These are phyloP conservation scores for Tuber magnatum DNA, from an alignment of 495 filamentous ascomycete species.

Conservation along the genomic window DNA sequence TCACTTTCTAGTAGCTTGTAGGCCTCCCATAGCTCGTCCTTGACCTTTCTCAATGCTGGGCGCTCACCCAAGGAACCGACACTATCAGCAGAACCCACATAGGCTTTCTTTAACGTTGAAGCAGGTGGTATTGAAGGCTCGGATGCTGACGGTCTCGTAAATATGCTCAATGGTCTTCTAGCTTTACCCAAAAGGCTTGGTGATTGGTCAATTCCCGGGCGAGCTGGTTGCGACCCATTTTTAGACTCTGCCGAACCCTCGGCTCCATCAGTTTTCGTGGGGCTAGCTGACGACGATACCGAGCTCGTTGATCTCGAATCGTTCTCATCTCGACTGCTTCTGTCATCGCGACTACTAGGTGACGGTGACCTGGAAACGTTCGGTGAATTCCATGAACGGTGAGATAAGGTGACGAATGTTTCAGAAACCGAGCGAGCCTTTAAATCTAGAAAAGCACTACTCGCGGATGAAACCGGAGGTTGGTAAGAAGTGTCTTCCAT, in stretches of 20 bases:
- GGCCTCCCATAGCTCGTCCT: slow-evolving; percentile 82
- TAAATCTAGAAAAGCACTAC: slow-evolving; percentile 24
- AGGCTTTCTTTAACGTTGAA: slow-evolving; percentile 6
- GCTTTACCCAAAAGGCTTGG: slow-evolving; percentile 21
- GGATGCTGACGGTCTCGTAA: slow-evolving; percentile 33
- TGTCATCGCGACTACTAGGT: slow-evolving; percentile 37
- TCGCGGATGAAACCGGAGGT: slow-evolving; percentile 12
- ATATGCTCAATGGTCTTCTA: slow-evolving; percentile 33
- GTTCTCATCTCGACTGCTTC: slow-evolving; percentile 35
- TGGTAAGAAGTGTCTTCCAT: slow-evolving; percentile 33
- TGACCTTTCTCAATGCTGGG: slow-evolving; percentile 29
- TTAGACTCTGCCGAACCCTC: slow-evolving; percentile 14
- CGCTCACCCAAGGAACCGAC: slow-evolving; percentile 26
- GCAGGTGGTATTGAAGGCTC: slow-evolving; percentile 31
- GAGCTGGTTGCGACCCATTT: slow-evolving; percentile 8
- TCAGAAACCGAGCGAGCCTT: slow-evolving; percentile 27
- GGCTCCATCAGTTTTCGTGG: slow-evolving; percentile 19
- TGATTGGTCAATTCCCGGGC: slow-evolving; percentile 12
- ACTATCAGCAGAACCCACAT: slow-evolving; percentile 11
- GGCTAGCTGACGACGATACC: slow-evolving; percentile 30
- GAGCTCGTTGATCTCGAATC: slow-evolving; percentile 37
- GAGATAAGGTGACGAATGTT: slow-evolving; percentile 23
- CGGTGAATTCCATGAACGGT: slow-evolving; percentile 37
- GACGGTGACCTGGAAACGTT: slow-evolving; percentile 39
- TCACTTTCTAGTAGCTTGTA: slow-evolving; percentile 79